Percentiles rank a stretch among this genome's conserved stretches.
Conservation (phyloP, 2,329 filamentous ascomycete genomes). For the Epichloe scottii region DNA sequence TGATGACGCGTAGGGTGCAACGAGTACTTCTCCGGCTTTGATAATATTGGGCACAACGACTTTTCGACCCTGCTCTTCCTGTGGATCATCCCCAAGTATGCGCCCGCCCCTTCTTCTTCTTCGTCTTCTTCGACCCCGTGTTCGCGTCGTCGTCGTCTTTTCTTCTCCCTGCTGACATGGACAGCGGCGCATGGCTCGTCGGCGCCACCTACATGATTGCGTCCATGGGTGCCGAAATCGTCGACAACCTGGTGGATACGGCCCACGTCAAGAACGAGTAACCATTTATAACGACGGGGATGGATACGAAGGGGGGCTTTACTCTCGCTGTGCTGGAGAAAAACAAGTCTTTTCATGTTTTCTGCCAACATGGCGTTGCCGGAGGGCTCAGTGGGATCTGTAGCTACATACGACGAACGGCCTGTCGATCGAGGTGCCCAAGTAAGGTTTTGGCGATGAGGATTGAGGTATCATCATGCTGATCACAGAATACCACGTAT, state of each 20-base stretch:
- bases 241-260: conserved; percentile 30
- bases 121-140: neutral
- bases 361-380: no score
- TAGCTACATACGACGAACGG: no score
- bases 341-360: no score
- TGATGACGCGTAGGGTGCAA: conserved; percentile 34
- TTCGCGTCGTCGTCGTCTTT: neutral
- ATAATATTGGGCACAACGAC: conserved; percentile 45
- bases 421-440: no score
- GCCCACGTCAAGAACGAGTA: conserved; percentile 30
- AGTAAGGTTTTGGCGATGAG: neutral
- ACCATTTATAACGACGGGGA: no score
- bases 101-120: conserved; percentile 9
- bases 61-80: conserved; percentile 31
- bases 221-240: conserved; percentile 34
- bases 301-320: no score
- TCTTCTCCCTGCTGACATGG: neutral
- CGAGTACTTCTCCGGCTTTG: conserved; percentile 42
- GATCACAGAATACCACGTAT: neutral
- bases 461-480: neutral
- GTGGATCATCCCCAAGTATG: conserved; percentile 49
- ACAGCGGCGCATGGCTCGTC: conserved; percentile 43
- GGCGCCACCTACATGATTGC: conserved; percentile 39
- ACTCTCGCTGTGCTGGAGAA: no score
- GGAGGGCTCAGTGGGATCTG: no score